Evolutionary conservation across 23 red algal genomes (phyloP).

Genomic region (Gracilaria gracilis): DNA sequence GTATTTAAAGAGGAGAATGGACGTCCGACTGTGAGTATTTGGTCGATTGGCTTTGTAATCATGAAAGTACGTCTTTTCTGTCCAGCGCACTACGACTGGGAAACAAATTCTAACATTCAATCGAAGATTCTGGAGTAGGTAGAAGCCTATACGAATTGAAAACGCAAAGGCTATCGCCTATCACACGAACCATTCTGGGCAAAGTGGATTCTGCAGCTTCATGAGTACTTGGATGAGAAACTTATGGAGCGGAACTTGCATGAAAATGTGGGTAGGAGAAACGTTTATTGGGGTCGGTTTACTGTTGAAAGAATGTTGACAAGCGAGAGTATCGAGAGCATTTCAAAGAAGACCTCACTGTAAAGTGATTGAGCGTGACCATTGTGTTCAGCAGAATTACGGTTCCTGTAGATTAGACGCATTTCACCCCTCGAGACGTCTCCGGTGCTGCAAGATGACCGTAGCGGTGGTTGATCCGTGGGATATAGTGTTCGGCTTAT

Average conservation of each 20-base stretch:
- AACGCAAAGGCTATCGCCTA: neutral
- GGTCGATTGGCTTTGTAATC: neutral
- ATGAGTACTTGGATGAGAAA: neutral
- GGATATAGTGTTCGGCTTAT: no score
- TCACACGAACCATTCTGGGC: neutral
- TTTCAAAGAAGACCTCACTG: no score
- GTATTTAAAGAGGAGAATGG: neutral
- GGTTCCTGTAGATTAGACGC: no score
- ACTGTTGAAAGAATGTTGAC: neutral
- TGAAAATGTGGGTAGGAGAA: neutral
- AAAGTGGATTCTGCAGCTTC: neutral
- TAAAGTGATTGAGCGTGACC: no score
- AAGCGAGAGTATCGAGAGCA: no score
- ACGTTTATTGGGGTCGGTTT: neutral
- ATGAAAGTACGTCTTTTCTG: neutral
- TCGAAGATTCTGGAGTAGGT: neutral
- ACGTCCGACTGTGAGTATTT: neutral
- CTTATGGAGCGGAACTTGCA: neutral
- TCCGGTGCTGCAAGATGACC: no score
- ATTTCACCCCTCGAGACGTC: no score
- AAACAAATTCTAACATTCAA: no score
- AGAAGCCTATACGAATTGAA: neutral
- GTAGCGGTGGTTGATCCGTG: no score
- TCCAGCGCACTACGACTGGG: no score
- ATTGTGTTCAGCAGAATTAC: no score